Conservation (phyloP, 2,329 filamentous ascomycete species). For the Stromatinia cepivora region DNA sequence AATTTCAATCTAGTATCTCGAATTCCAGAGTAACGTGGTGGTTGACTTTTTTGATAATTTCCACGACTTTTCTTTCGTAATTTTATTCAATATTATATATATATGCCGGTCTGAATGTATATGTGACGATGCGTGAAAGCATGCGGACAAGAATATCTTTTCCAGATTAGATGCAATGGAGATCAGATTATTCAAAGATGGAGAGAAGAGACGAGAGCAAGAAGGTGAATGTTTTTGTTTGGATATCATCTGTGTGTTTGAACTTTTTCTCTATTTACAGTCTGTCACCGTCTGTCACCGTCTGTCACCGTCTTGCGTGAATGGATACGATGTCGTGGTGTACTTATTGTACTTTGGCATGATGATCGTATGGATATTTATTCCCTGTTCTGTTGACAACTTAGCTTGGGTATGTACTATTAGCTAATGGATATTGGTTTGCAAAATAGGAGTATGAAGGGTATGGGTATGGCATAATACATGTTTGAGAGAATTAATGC, state of each 20-base stretch:
- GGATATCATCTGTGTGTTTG: constrained; percentile 3
- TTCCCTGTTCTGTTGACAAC: not conserved
- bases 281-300: not conserved
- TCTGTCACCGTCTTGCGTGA: not conserved
- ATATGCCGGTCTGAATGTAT: not conserved
- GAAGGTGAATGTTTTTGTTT: not conserved
- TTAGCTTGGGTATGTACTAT: not conserved
- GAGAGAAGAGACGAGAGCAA: not conserved
- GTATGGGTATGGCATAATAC: constrained; percentile 8
- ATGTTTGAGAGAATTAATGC: not conserved
- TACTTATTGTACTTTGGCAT: not conserved
- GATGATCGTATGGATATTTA: not conserved
- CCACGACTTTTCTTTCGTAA: not conserved
- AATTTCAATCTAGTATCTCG: not conserved
- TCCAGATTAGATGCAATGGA: not conserved
- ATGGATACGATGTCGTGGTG: too few species aligned
- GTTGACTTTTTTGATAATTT: not conserved
- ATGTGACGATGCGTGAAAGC: constrained; percentile 2
- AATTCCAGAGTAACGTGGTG: not conserved
- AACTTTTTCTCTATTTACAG: not conserved
- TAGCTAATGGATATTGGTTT: not conserved
- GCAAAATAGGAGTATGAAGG: not conserved
- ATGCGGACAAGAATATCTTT: not conserved
- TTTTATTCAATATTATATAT: constrained; percentile 14
- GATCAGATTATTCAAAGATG: not conserved